These are phyloP conservation scores for Apodospora peruviana DNA, from an alignment of 495 filamentous ascomycete species.

Conservation along the genomic window DNA sequence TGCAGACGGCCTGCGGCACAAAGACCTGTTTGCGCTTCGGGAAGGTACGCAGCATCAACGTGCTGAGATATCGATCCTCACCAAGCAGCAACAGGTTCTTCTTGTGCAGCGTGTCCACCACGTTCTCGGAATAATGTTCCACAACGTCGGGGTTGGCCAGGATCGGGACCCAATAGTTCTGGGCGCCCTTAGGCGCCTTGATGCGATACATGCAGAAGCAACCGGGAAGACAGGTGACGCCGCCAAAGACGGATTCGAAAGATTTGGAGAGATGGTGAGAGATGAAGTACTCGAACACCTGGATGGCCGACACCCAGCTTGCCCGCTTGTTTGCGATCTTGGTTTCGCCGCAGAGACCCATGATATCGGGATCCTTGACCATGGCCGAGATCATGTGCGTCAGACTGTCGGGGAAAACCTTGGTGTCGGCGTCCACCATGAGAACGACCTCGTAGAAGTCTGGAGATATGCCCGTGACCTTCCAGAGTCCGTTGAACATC, in stretches of 20 bases:
- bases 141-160: constrained; percentile 98
- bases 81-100: constrained; percentile 95
- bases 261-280: constrained; percentile 95
- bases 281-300: constrained; percentile 99
- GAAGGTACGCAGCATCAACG: constrained; percentile 97
- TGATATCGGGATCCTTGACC: constrained; percentile 98
- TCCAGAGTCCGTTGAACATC: constrained; percentile 99
- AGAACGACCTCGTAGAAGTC: constrained; percentile 97
- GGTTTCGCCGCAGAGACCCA: constrained; percentile 98
- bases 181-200: constrained; percentile 95
- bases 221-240: constrained; percentile 97
- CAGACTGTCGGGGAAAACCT: constrained; percentile 95
- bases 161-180: constrained; percentile 99
- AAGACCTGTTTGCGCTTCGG: constrained; percentile 99
- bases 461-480: constrained; percentile 93
- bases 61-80: constrained; percentile 95
- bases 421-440: constrained; percentile 99
- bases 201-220: constrained; percentile 99
- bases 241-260: constrained; percentile 97
- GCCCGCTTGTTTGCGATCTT: constrained; percentile 98
- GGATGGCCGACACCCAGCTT: constrained; percentile 95
- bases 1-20: constrained; percentile 97
- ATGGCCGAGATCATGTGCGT: constrained; percentile 99
- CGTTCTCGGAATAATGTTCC: constrained; percentile 98
- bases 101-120: constrained; percentile 97